Evolutionary conservation across 352 stramenopile genomes (phyloP).

Genomic region (Elongisporangium undulatum): DNA sequence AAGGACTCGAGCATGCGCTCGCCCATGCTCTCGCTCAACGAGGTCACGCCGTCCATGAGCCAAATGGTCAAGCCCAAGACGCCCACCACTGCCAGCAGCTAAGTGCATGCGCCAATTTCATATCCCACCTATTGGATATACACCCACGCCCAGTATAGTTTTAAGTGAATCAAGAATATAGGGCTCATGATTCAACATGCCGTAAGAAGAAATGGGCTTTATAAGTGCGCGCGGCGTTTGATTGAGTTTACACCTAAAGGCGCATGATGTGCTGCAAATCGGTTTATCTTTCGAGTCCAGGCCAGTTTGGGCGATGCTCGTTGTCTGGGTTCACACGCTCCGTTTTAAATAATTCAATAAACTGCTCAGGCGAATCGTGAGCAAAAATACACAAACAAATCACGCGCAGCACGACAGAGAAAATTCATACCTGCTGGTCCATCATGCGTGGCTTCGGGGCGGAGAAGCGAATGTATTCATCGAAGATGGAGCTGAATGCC

Average conservation of each 20-base stretch:
- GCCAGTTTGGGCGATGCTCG: constrained; percentile 65
- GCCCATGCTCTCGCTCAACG: constrained; percentile 27
- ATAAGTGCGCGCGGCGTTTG: background rate
- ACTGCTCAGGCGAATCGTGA: constrained; percentile 22
- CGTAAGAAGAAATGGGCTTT: background rate
- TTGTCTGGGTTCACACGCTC: constrained; percentile 56
- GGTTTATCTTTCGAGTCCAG: constrained; percentile 25
- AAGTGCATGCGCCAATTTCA: background rate
- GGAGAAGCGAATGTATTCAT: constrained; percentile 86
- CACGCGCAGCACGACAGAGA: constrained; percentile 6
- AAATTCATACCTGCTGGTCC: constrained; percentile 64
- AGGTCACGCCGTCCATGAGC: constrained; percentile 39
- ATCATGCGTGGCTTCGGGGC: constrained; percentile 83
- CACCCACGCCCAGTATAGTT: background rate
- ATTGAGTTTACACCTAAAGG: background rate
- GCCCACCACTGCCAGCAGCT: background rate
- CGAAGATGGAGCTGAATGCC: constrained; percentile 80
- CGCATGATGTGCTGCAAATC: background rate
- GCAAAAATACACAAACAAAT: constrained; percentile 2
- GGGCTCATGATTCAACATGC: background rate
- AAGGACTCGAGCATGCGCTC: background rate
- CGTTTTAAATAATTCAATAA: constrained; percentile 84
- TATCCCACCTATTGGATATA: background rate
- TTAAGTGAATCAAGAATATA: background rate
- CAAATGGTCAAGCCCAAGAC: constrained; percentile 22